Evolutionary conservation across 441 rosid species (phyloP), one percentile per base, ranked within the genome.

Genomic region (Gossypium davidsonii): DNA sequence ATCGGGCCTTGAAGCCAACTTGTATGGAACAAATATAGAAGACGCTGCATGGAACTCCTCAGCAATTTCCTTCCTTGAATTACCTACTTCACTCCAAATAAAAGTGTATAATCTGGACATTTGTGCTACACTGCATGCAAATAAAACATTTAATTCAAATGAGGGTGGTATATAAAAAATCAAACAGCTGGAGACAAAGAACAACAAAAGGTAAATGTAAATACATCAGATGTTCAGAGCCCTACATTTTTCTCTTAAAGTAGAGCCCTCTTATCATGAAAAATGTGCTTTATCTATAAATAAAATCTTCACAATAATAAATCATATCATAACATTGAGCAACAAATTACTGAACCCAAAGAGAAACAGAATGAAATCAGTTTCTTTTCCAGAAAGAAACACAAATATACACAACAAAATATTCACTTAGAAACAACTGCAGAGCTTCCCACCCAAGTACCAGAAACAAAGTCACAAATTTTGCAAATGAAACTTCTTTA

Each of bases 61-160:
- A 2, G 64, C 70, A 77, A 89, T 75, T 74, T 86, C 81, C 77
- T 82, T 79, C 83, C 77, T 81, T 61, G 87, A 82, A 76, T 82
- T 77, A 67, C 81, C 80, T 78, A 88, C 82, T 84, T 92, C 90
- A 77, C 84, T 87, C 92, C 90, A 87, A 73, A 95, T 78, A 79
- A 80, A 90, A 67, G 87, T 73, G 84, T 95, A 95, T 28, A 92
- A 84, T 80, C 83, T 89, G 68, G 94, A 81, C 84, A 92, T 87
- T 80, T 92, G 90, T 63, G 85, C 83, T 62, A 90, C 68, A 75
- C 99, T 95, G 98, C 81, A 81, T 52, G 73, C 44, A 44, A 77
- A 72, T 79, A 73, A 71, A 18, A 57, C 37, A 34, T 44, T 63
- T 15, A 74, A 46, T 57, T 70, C 70, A 59, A 73, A 62, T 73